phyloP scores from a whole-genome alignment of 352 stramenopile genomes.

The Pythium monospermum region DNA sequence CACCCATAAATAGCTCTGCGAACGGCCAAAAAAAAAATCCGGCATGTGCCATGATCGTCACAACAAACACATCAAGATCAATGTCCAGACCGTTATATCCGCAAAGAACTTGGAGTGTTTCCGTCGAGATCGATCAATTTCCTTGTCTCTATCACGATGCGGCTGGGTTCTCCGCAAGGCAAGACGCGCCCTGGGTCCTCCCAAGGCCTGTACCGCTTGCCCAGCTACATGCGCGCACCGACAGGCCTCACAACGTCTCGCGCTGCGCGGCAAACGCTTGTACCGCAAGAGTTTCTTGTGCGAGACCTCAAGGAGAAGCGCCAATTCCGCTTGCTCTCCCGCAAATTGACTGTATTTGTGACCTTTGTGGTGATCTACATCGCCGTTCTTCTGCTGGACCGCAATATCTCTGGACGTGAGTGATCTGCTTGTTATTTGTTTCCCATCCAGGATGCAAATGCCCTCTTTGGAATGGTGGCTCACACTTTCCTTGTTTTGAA shows the following conservation, averaged over 20 bases:
- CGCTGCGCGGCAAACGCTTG: constrained; percentile 13
- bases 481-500: neutral
- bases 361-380: constrained; percentile 65
- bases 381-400: constrained; percentile 49
- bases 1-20: no score
- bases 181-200: constrained; percentile 10
- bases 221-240: constrained; percentile 34
- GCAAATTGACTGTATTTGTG: constrained; percentile 61
- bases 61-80: neutral
- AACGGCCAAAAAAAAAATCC: no score
- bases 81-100: no score
- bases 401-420: constrained; percentile 67
- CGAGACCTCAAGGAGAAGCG: constrained; percentile 65
- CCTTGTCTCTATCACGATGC: neutral
- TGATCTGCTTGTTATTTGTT: neutral
- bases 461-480: neutral
- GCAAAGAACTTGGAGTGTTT: no score
- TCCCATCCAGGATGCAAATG: no score
- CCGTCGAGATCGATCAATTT: no score
- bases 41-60: neutral
- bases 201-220: constrained; percentile 34
- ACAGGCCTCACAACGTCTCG: constrained; percentile 15
- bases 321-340: constrained; percentile 57
- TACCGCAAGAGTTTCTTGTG: constrained; percentile 50
- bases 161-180: neutral